Conservation (phyloP, 73 alveolate genomes). For the Paramecium tetraurelia region DNA sequence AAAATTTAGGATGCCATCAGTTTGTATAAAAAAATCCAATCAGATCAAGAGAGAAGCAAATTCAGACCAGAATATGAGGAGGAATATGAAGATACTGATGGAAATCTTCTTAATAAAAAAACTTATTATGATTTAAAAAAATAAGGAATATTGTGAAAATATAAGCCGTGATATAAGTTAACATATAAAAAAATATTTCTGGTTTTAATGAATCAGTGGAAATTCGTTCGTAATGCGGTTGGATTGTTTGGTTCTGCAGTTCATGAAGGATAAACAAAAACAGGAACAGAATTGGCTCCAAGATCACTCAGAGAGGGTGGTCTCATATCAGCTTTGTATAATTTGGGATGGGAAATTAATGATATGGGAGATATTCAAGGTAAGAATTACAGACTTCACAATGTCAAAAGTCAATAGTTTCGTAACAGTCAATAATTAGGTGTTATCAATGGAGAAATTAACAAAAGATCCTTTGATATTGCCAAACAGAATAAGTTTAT, state of each 20-base stretch:
- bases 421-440: background rate
- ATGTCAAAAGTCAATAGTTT: background rate
- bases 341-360: background rate
- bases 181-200: background rate
- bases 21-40: constrained; percentile 94
- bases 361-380: background rate
- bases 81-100: constrained; percentile 96
- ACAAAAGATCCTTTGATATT: background rate
- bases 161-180: background rate
- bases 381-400: background rate
- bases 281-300: constrained; percentile 15
- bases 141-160: background rate
- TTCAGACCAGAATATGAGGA: constrained; percentile 98
- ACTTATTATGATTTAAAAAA: constrained; percentile 43
- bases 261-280: background rate
- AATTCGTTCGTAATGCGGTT: background rate
- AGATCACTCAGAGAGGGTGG: constrained; percentile 10
- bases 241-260: background rate
- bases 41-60: constrained; percentile 89
- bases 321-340: background rate
- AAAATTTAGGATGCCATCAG: constrained; percentile 97
- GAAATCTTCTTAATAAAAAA: constrained; percentile 89
- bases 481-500: background rate
- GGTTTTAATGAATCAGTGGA: background rate
- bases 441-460: background rate